Percentiles rank a stretch among this genome's conserved stretches.
Conservation (phyloP, 176 grass and related monocot genomes). For the Oryza glaberrima region DNA sequence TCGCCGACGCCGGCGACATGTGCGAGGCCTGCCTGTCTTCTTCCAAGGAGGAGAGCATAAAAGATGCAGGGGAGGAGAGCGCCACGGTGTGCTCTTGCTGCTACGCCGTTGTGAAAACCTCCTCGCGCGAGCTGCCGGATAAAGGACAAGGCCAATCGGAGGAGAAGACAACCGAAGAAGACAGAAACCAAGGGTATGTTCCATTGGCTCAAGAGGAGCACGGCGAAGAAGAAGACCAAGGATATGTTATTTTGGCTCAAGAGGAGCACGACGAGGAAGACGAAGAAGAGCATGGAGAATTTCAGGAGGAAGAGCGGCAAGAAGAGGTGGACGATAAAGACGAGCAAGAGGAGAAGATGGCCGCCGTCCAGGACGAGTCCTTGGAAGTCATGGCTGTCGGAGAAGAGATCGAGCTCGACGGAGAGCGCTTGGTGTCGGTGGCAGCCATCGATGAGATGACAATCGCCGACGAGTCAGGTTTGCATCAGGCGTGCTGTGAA, state of each 20-base stretch:
- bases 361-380: conserved; percentile 43
- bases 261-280: conserved; percentile 53
- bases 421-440: conserved; percentile 52
- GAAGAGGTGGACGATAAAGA: conserved; percentile 15
- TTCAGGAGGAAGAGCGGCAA: background rate
- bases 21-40: conserved; percentile 73
- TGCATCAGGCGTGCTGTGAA: conserved; percentile 28
- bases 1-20: conserved; percentile 65
- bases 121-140: background rate
- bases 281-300: conserved; percentile 10
- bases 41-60: conserved; percentile 42
- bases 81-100: conserved; percentile 66
- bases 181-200: conserved; percentile 36
- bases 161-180: background rate
- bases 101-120: conserved; percentile 30
- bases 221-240: conserved; percentile 39
- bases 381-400: conserved; percentile 43
- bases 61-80: conserved; percentile 49
- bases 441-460: conserved; percentile 61
- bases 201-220: conserved; percentile 55
- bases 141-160: background rate
- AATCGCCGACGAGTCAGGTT: conserved; percentile 37
- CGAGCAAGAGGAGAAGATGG: background rate
- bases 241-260: conserved; percentile 50
- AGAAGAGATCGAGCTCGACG: conserved; percentile 32